Conservation (phyloP, 768 basidiomycete genomes). For the Hysterangium stoloniferum region DNA sequence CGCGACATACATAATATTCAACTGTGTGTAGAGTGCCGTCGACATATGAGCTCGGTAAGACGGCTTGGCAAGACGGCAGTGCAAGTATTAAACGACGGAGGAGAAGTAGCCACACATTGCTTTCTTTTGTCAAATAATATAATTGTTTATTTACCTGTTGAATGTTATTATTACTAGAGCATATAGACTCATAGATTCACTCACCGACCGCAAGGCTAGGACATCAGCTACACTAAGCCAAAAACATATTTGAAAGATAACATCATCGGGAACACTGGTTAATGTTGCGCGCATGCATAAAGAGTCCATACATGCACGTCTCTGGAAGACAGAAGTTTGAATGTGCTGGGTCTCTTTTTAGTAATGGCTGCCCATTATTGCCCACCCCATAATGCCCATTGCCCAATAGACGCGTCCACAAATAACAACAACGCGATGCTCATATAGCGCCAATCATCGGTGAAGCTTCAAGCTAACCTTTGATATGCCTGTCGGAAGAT, state of each 20-base stretch:
- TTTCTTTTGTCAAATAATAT: not conserved
- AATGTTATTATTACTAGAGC: not conserved
- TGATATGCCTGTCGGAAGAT: no score
- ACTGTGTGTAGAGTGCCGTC: not conserved
- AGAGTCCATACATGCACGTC: not conserved
- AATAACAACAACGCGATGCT: not conserved
- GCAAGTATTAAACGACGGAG: constrained; percentile 7
- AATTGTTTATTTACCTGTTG: not conserved
- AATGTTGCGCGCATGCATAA: not conserved
- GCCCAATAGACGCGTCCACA: constrained; percentile 3
- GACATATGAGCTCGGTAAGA: not conserved
- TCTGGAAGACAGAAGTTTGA: not conserved
- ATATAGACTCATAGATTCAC: not conserved
- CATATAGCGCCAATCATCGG: no score
- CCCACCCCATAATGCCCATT: not conserved
- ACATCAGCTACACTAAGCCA: constrained; percentile 8
- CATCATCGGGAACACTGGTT: not conserved
- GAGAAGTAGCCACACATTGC: constrained; percentile 7
- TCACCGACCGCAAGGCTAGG: constrained; percentile 4
- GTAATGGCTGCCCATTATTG: not conserved
- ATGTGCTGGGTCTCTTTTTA: not conserved
- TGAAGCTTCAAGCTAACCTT: no score
- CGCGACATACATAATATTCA: not conserved
- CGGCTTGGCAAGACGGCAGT: not conserved
- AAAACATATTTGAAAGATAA: constrained; percentile 5